Evolutionary conservation across 106 monocot genomes (phyloP).

Genomic region (Dioscorea zingiberensis): DNA sequence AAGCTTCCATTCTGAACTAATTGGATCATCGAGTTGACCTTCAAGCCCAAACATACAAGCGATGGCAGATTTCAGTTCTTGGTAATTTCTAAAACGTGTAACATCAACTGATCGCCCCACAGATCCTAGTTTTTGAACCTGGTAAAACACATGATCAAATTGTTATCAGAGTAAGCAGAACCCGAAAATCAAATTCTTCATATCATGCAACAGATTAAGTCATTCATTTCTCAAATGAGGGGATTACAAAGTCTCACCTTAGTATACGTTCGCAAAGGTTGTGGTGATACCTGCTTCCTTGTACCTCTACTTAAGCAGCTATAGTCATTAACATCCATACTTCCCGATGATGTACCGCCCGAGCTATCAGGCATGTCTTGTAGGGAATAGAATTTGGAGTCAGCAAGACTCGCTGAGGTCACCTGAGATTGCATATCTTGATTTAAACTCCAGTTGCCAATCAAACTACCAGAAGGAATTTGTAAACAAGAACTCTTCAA

Average conservation of each 20-base stretch:
- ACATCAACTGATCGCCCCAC: constrained; percentile 97
- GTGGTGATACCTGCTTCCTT: constrained; percentile 39
- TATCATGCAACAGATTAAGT: too few relatives aligned
- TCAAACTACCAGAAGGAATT: constrained; percentile 23
- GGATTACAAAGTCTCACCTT: constrained; percentile 64
- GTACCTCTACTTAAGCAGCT: constrained; percentile 24
- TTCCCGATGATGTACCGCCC: constrained; percentile 54
- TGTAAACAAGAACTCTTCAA: constrained; percentile 22
- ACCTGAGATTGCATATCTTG: constrained; percentile 63
- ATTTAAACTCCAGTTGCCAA: constrained; percentile 26
- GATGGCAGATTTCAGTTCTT: constrained; percentile 68
- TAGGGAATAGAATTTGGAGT: constrained; percentile 32
- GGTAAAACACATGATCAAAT: neutral
- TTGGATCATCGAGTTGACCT: constrained; percentile 61
- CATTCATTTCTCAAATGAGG: too few relatives aligned
- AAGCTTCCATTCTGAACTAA: constrained; percentile 75
- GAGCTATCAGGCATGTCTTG: constrained; percentile 52
- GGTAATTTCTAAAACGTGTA: constrained; percentile 69
- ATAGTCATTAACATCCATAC: constrained; percentile 40
- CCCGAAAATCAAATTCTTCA: too few relatives aligned
- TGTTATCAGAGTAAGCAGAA: too few relatives aligned
- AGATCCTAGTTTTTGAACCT: constrained; percentile 94
- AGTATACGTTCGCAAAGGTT: constrained; percentile 73
- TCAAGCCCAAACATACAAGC: constrained; percentile 96
- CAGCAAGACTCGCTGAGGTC: constrained; percentile 38